phyloP scores from a whole-genome alignment of 2,329 filamentous ascomycete genomes.

The Stenocarpella maydis region DNA sequence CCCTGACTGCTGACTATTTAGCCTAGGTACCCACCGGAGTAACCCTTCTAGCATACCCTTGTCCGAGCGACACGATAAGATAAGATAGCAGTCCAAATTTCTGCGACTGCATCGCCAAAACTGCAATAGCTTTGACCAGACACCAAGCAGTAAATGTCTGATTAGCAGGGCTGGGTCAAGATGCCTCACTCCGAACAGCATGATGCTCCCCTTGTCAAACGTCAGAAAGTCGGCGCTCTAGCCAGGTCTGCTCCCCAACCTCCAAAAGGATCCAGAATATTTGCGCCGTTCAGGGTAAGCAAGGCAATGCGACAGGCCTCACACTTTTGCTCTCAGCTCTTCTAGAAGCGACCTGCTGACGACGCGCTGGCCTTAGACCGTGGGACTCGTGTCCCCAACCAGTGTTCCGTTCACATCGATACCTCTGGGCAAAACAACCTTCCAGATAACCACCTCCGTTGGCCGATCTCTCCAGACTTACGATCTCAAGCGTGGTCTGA shows the following conservation, averaged over 20 bases:
- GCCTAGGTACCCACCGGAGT: no score
- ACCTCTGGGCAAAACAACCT: slow-evolving; percentile 90
- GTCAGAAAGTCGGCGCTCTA: slow-evolving; percentile 70
- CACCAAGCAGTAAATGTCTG: neutral
- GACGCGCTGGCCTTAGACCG: slow-evolving; percentile 66
- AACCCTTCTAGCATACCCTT: no score
- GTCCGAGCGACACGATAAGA: slow-evolving; percentile 31
- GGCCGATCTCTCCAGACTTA: slow-evolving; percentile 94
- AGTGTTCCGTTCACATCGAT: slow-evolving; percentile 88
- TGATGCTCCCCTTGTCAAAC: slow-evolving; percentile 74
- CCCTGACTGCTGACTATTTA: no score
- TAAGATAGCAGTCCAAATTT: slow-evolving; percentile 23
- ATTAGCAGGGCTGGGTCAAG: slow-evolving; percentile 37
- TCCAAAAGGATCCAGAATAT: slow-evolving; percentile 75
- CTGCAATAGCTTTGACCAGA: neutral
- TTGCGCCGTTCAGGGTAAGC: slow-evolving; percentile 89
- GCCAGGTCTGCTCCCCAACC: slow-evolving; percentile 49
- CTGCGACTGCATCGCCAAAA: neutral
- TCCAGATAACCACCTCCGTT: slow-evolving; percentile 96
- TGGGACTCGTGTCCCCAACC: slow-evolving; percentile 93
- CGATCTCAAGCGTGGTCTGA: slow-evolving; percentile 87
- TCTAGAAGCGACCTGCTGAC: slow-evolving; percentile 1
- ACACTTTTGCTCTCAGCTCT: neutral
- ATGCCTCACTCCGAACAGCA: slow-evolving; percentile 65
- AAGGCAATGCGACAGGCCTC: neutral